Conservation (phyloP, 371 early-diverging fungal species). For the Syncephalastrum sp. region DNA sequence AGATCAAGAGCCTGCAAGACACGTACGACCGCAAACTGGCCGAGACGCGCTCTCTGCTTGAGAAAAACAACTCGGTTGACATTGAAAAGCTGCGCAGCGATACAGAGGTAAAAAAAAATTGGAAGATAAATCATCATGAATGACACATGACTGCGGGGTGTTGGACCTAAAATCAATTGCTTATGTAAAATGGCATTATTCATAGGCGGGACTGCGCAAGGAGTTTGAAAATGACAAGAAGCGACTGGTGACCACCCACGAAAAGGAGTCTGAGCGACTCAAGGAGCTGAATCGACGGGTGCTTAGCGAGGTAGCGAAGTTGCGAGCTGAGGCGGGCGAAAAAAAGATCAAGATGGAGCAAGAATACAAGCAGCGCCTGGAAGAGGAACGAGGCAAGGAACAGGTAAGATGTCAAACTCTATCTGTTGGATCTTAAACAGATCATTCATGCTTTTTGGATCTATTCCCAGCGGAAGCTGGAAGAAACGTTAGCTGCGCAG, state of each 20-base stretch:
- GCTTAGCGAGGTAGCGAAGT: background rate
- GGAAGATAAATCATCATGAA: background rate
- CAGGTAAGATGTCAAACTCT: slow-evolving; percentile 3
- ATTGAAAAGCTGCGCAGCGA: slow-evolving; percentile 2
- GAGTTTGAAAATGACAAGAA: slow-evolving; percentile 4
- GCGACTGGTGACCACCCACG: background rate
- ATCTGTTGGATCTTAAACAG: too few relatives aligned
- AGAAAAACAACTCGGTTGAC: background rate
- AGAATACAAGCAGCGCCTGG: slow-evolving; percentile 6
- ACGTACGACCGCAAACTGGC: slow-evolving; percentile 5
- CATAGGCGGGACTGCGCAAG: background rate
- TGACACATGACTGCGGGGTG: too few relatives aligned
- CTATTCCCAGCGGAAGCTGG: slow-evolving; percentile 9
- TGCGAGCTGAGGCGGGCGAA: slow-evolving; percentile 9
- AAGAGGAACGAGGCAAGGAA: slow-evolving; percentile 9
- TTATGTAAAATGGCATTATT: background rate
- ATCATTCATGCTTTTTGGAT: background rate
- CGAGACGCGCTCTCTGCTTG: background rate
- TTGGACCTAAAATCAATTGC: background rate
- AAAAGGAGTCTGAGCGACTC: background rate
- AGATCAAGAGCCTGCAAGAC: slow-evolving; percentile 8
- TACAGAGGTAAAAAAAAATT: background rate
- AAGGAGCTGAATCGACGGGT: slow-evolving; percentile 8
- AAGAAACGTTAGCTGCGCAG: slow-evolving; percentile 3
- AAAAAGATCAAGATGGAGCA: slow-evolving; percentile 10